phyloP scores from a whole-genome alignment of 768 basidiomycete species.

The Panellus pusillus region DNA sequence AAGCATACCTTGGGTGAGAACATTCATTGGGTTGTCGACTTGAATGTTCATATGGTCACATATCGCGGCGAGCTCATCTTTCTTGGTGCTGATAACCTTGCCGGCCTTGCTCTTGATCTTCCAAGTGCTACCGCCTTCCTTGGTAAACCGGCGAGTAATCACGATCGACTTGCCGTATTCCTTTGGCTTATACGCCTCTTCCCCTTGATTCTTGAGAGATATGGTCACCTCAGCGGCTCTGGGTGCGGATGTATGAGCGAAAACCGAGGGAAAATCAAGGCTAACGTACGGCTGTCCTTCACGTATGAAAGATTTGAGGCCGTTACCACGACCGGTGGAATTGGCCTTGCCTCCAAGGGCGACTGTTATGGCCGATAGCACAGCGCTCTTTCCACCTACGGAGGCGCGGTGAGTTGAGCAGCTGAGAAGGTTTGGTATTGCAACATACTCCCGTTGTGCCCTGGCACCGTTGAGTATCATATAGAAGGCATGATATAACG shows the following conservation, averaged over 20 bases:
- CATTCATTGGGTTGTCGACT: slow-evolving; percentile 95
- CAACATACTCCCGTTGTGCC: slow-evolving; percentile 24
- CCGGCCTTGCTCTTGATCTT: slow-evolving; percentile 76
- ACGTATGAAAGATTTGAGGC: slow-evolving; percentile 82
- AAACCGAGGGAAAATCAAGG: background rate
- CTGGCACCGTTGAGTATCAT: slow-evolving; percentile 10
- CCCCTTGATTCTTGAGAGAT: slow-evolving; percentile 84
- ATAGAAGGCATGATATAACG: background rate
- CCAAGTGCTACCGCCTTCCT: slow-evolving; percentile 76
- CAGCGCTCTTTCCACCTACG: slow-evolving; percentile 91
- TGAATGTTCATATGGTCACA: slow-evolving; percentile 96
- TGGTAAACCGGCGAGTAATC: slow-evolving; percentile 79
- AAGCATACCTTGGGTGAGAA: slow-evolving; percentile 76
- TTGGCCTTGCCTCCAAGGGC: slow-evolving; percentile 92
- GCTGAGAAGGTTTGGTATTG: background rate
- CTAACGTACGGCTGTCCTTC: slow-evolving; percentile 75
- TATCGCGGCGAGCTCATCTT: slow-evolving; percentile 83
- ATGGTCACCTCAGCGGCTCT: slow-evolving; percentile 79
- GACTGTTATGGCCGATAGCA: slow-evolving; percentile 88
- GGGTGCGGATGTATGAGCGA: slow-evolving; percentile 2
- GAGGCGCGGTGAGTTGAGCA: background rate
- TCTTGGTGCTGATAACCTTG: slow-evolving; percentile 68
- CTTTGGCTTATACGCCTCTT: slow-evolving; percentile 82
- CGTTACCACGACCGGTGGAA: slow-evolving; percentile 86
- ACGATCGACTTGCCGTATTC: slow-evolving; percentile 86